Conservation (phyloP, 2,329 filamentous ascomycete species). For the Aureobasidium zeae region DNA sequence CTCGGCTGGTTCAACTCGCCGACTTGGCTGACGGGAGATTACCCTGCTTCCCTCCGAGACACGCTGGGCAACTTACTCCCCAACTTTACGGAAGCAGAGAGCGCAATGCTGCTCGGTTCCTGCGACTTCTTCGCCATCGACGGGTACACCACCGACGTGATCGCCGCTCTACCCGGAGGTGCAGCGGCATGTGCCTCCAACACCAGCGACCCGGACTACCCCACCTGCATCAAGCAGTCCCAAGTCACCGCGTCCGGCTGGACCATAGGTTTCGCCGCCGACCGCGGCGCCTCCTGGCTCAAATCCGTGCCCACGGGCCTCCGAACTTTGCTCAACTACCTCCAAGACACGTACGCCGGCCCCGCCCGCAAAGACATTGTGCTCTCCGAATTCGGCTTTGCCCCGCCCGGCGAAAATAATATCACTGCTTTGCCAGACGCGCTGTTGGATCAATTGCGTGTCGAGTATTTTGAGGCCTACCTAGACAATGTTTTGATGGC, state of each 20-base stretch:
- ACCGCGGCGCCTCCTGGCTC: slow-evolving; percentile 29
- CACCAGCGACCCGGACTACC: slow-evolving; percentile 32
- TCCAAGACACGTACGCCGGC: slow-evolving; percentile 27
- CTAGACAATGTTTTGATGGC: slow-evolving; percentile 28
- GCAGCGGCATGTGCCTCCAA: slow-evolving; percentile 33
- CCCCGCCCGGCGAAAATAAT: slow-evolving; percentile 27
- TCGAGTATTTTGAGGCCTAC: slow-evolving; percentile 28
- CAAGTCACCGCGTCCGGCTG: slow-evolving; percentile 33
- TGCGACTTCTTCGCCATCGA: slow-evolving; percentile 37
- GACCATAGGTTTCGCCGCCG: slow-evolving; percentile 35
- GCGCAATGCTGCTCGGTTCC: slow-evolving; percentile 25
- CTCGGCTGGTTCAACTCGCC: slow-evolving; percentile 35
- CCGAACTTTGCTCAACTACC: slow-evolving; percentile 28
- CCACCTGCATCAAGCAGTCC: slow-evolving; percentile 31
- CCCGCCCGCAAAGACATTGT: slow-evolving; percentile 22
- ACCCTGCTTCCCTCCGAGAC: slow-evolving; percentile 31
- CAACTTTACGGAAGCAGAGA: slow-evolving; percentile 27
- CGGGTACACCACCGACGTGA: slow-evolving; percentile 49
- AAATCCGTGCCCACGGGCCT: slow-evolving; percentile 30
- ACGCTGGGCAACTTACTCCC: slow-evolving; percentile 28
- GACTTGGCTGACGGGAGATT: slow-evolving; percentile 36
- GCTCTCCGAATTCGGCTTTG: slow-evolving; percentile 31
- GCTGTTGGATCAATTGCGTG: slow-evolving; percentile 24
- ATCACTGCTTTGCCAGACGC: slow-evolving; percentile 24
- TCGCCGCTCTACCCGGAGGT: slow-evolving; percentile 40